phyloP scores from a whole-genome alignment of 2,329 filamentous ascomycete species.

The Colletotrichum sp. region DNA sequence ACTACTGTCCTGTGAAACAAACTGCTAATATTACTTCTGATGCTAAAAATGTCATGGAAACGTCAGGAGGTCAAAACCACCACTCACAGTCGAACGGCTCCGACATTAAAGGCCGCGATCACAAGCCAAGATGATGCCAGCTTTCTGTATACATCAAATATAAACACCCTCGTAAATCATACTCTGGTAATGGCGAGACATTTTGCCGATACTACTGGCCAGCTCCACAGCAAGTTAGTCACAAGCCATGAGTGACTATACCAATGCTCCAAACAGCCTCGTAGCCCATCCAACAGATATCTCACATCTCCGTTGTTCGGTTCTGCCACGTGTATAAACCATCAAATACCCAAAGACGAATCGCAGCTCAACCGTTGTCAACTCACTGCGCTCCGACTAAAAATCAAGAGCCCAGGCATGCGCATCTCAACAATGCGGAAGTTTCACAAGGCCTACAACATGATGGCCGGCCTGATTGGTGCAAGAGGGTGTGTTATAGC shows the following conservation, averaged over 20 bases:
- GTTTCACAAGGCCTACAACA: neutral
- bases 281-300: accelerated
- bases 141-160: neutral
- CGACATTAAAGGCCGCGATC: neutral
- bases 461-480: neutral
- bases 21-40: neutral
- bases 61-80: neutral
- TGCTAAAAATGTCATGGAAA: neutral
- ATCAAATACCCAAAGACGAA: neutral
- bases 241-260: neutral
- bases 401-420: neutral
- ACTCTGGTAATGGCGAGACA: neutral
- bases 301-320: neutral
- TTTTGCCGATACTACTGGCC: too few relatives aligned
- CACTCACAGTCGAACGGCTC: neutral
- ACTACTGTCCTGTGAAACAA: neutral
- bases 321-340: neutral
- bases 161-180: neutral
- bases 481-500: neutral
- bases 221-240: neutral
- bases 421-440: neutral
- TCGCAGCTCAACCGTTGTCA: neutral
- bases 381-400: neutral
- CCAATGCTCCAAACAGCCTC: neutral
- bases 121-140: neutral